Evolutionary conservation across 2,329 filamentous ascomycete genomes (phyloP), one percentile per base, ranked within the genome.

Genomic region (Coniochaeta ligniaria): DNA sequence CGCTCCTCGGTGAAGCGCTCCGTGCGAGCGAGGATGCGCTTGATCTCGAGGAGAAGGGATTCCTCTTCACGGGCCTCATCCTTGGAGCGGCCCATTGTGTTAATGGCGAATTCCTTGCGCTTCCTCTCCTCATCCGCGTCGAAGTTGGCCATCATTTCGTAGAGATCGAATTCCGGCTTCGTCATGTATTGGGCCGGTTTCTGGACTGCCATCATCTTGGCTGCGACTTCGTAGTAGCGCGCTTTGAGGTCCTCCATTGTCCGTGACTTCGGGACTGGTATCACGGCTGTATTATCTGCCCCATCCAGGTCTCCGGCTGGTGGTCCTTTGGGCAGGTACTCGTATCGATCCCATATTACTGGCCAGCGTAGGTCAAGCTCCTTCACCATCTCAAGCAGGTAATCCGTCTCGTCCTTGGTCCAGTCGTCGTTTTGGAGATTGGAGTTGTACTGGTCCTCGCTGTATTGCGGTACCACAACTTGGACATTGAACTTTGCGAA

Each of bases 61-160:
- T 96, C 90, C 75, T 99, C 95, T 73, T 99, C 95, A 63, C 91
- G 87, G 28, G 94, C 90, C 74, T 99, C 94, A 64, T 96, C 92
- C 64, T 87, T 88, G 9, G 88, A 90, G 45, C 95, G 85, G 56
- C 87, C 85, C 65, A 98, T 83, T 55, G 93, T 85, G 57, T 89
- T 86, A 64, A 90, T 84, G 3, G 92, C 94, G 68, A 96, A 90
- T 61, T 90, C 85, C 76, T 98, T 99, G 63, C 95, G 87, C 59
- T 85, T 80, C 26, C 82, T 83, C 75, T 99, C 95, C 67, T 90
- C 86, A 17, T 84, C 81, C 0, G 92, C 86, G 68, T 96, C 90
- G 78, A 94, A 99, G 66, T 91, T 91, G 57, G 85, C 83, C 83
- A 98, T 93, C 62, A 86, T 87, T 71, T 96, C 91, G 74, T 96